Base-by-base conservation (phyloP, 345 rosid genomes). In the Abelmoschus esculentus region DNA sequence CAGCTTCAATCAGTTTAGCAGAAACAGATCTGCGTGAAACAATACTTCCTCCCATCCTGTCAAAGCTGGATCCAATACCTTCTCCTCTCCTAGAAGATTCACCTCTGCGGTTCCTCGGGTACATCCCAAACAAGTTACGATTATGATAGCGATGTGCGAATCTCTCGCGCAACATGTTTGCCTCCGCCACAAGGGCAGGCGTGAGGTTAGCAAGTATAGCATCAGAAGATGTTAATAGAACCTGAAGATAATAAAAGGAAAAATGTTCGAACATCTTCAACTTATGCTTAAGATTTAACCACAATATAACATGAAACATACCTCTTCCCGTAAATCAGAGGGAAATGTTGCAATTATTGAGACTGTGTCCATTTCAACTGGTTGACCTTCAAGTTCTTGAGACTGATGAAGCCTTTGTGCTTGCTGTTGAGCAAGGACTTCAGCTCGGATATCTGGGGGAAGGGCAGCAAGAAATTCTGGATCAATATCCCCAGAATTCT, bases 381-480 rank as follows among this genome's bases (percentile, higher is more conserved):
- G 98, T 82, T 93, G 97, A 50, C 98, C 98, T 85, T 93, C 98
- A 61, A 91, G 96, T 80, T 93, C 98, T 76, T 89, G 96, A 74
- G 97, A 85, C 73, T 93, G 97, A 71, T 89, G 90, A 75, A 83
- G 76, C 79, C 96, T 88, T 73, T 93, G 98, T 49, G 95, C 96
- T 79, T 88, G 97, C 72, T 93, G 98, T 80, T 93, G 98, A 18
- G 95, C 95, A 75, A 91, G 76, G 57, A 91, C 97, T 80, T 93
- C 98, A 67, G 96, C 98, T 71, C 97, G 84, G 73, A 93, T 93
- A 61, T 93, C 98, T 26, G 95, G 86, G 64, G 98, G 98, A 80
- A 93, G 98, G 10, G 98, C 98, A 47, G 97, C 98, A 78, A 93
- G 95, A 81, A 93, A 93, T 75, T 93, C 98, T 3, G 96, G 97